A percentile compares a stretch with the other conserved stretches of the same genome.
Evolutionary conservation across 805 yeast genomes (phyloP).

Genomic region (Candida koratica): DNA sequence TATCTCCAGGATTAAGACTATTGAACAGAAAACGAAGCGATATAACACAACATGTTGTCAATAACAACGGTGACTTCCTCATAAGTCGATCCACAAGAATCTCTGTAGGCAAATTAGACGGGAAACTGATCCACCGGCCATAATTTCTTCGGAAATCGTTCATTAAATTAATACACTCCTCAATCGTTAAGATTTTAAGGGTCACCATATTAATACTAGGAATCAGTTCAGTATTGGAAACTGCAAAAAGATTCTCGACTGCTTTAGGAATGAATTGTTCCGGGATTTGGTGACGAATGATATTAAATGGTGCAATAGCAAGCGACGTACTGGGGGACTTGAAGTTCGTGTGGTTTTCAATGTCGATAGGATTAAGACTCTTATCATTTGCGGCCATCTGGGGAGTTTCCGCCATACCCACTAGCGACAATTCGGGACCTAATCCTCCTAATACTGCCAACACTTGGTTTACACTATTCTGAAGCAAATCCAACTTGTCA

Average conservation of each 20-base stretch:
- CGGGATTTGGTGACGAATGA: constrained; percentile 32
- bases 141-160: constrained; percentile 60
- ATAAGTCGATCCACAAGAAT: constrained; percentile 48
- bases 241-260: constrained; percentile 26
- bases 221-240: constrained; percentile 11
- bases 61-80: constrained; percentile 53
- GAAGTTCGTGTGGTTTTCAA: constrained; percentile 19
- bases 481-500: constrained; percentile 29
- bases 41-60: constrained; percentile 63
- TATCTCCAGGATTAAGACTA: constrained; percentile 24
- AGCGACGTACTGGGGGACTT: constrained; percentile 34
- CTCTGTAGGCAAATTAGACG: constrained; percentile 47
- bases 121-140: constrained; percentile 77
- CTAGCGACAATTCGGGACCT: background rate
- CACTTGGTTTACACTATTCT: constrained; percentile 34
- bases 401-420: constrained; percentile 21
- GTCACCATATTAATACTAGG: constrained; percentile 47
- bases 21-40: constrained; percentile 49
- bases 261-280: constrained; percentile 31
- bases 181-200: constrained; percentile 44
- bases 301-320: constrained; percentile 42
- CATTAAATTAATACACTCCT: constrained; percentile 49
- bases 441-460: constrained; percentile 21
- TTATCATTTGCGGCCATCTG: constrained; percentile 19
- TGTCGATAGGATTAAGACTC: constrained; percentile 20